These are phyloP conservation scores for Penicillium sclerotiorum DNA, from an alignment of 2,329 filamentous ascomycete genomes.

Conservation along the genomic window DNA sequence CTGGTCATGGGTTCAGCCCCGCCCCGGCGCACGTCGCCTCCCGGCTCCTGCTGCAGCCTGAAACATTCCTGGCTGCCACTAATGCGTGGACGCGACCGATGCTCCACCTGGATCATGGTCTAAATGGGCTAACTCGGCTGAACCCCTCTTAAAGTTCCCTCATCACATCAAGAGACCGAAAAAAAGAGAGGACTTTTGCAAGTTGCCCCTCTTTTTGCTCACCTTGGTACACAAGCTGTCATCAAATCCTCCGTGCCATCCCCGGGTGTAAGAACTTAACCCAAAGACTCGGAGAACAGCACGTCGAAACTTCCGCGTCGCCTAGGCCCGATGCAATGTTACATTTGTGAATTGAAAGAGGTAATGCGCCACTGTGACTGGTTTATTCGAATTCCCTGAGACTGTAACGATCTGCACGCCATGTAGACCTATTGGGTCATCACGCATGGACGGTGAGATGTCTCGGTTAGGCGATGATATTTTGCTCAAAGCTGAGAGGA, in stretches of 20 bases:
- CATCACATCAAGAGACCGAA: neutral
- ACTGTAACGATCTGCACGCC: slow-evolving; percentile 1
- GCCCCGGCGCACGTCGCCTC: slow-evolving; percentile 7
- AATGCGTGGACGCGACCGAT: slow-evolving; percentile 12
- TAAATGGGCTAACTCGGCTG: neutral
- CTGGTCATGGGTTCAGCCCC: slow-evolving; percentile 19
- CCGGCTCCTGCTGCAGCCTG: slow-evolving; percentile 8
- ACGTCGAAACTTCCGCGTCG: neutral
- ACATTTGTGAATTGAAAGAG: slow-evolving; percentile 7
- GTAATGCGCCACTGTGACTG: neutral
- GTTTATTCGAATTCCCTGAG: neutral
- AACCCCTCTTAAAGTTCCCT: neutral
- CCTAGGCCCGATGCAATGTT: slow-evolving; percentile 4
- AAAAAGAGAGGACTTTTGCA: neutral
- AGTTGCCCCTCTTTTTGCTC: neutral
- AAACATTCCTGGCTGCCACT: slow-evolving; percentile 16
- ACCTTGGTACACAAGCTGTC: neutral
- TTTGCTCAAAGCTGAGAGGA: slow-evolving; percentile 4
- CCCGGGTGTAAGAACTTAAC: slow-evolving; percentile 17
- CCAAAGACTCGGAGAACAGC: slow-evolving; percentile 6
- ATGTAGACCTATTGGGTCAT: slow-evolving; percentile 2
- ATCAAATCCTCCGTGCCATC: slow-evolving; percentile 8
- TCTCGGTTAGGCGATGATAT: neutral
- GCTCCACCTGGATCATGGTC: neutral
- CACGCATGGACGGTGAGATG: neutral